Evolutionary conservation across 1,284 basidiomycete species (phyloP).

Genomic region (Trichosporon coremiiforme): DNA sequence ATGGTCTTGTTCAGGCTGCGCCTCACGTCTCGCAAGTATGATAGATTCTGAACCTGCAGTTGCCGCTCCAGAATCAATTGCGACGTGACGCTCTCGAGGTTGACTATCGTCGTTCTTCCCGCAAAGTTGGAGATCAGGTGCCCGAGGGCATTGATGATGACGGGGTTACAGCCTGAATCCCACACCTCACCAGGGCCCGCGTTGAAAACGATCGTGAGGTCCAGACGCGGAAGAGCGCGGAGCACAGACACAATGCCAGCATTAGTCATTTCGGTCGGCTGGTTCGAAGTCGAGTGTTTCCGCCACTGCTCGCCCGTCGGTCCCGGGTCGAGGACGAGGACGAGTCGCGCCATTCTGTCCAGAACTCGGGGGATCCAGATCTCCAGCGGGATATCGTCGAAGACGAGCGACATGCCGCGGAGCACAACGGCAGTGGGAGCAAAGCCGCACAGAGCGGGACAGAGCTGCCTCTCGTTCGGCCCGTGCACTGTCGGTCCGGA

Average conservation of each 20-base stretch:
- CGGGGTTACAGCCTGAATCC: neutral
- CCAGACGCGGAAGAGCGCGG: neutral
- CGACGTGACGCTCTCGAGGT: neutral
- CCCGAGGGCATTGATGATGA: neutral
- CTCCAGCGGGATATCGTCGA: neutral
- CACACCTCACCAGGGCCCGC: neutral
- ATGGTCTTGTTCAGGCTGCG: neutral
- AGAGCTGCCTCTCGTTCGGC: neutral
- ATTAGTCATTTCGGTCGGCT: neutral
- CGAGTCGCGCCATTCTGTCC: neutral
- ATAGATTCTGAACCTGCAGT: neutral
- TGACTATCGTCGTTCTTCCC: neutral
- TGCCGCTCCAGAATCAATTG: neutral
- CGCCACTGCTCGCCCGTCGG: neutral
- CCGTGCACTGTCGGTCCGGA: neutral
- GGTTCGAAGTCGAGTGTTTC: neutral
- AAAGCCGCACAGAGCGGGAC: neutral
- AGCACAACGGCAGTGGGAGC: neutral
- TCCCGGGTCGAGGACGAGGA: neutral
- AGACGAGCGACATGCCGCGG: neutral
- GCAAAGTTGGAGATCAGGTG: neutral
- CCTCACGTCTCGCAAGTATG: neutral
- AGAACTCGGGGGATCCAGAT: neutral
- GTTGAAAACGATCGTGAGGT: too few relatives aligned
- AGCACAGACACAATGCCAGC: neutral